Conservation (phyloP, 2,329 filamentous ascomycete species). For the Exophiala spinifera region DNA sequence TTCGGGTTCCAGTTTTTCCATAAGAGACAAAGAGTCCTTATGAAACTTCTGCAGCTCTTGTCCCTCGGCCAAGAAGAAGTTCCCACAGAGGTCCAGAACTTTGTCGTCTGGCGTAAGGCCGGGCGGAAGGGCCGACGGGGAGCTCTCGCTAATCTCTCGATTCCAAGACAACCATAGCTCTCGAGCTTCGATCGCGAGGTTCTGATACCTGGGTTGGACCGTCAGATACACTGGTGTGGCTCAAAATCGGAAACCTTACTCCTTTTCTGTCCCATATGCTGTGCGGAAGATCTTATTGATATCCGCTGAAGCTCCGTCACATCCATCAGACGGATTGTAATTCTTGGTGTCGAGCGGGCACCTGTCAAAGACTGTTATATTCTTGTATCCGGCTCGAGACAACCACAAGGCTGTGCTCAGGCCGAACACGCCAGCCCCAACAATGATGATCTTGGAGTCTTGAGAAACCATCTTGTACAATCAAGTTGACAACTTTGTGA, state of each 20-base stretch:
- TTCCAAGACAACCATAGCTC: constrained; percentile 33
- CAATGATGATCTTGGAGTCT: constrained; percentile 44
- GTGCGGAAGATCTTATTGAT: constrained; percentile 70
- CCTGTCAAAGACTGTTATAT: constrained; percentile 58
- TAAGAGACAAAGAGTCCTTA: constrained; percentile 50
- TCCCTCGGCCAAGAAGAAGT: constrained; percentile 47
- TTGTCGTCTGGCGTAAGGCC: constrained; percentile 34
- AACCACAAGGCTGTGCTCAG: constrained; percentile 54
- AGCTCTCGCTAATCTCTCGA: constrained; percentile 16
- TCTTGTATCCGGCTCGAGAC: constrained; percentile 32
- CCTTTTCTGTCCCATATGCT: constrained; percentile 57
- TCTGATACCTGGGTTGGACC: constrained; percentile 20
- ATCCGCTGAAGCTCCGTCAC: constrained; percentile 64
- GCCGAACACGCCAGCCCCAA: constrained; percentile 60
- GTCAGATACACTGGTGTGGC: neutral
- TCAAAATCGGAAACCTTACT: neutral
- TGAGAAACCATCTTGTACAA: constrained; percentile 11
- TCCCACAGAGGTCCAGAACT: constrained; percentile 49
- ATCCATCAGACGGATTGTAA: neutral
- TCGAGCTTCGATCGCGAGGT: constrained; percentile 32
- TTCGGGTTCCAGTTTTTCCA: constrained; percentile 34
- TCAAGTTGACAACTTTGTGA: neutral
- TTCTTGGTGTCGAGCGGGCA: constrained; percentile 34
- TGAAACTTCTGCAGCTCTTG: constrained; percentile 46
- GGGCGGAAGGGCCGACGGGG: constrained; percentile 23